Evolutionary conservation across 1,139 yeast genomes (phyloP).

Genomic region (Diutina pseudorugosa): DNA sequence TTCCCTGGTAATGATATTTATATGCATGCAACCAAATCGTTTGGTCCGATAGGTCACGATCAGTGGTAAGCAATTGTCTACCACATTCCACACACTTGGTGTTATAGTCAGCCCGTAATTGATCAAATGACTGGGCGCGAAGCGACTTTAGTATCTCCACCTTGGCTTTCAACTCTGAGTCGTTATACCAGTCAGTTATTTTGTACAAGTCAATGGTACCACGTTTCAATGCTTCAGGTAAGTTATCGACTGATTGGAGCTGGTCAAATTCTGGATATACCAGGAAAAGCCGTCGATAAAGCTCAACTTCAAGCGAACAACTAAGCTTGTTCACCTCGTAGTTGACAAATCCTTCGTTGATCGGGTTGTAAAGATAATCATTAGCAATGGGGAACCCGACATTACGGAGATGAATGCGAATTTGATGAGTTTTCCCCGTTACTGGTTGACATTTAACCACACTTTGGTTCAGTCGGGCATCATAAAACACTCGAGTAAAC

Average conservation of each 20-base stretch:
- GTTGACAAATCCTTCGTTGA: neutral
- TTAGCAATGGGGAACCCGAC: constrained; percentile 59
- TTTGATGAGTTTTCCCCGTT: constrained; percentile 73
- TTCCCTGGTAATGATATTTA: constrained; percentile 21
- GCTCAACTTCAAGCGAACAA: constrained; percentile 5
- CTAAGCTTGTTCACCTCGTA: neutral
- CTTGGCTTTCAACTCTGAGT: constrained; percentile 7
- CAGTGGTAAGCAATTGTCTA: constrained; percentile 20
- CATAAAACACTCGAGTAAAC: constrained; percentile 18
- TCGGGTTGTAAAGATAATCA: constrained; percentile 38
- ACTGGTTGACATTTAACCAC: constrained; percentile 54
- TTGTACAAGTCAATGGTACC: constrained; percentile 11
- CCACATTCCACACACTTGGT: constrained; percentile 35
- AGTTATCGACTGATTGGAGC: constrained; percentile 6
- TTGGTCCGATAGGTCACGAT: constrained; percentile 24
- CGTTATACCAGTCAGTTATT: constrained; percentile 10
- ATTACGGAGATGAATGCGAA: constrained; percentile 57
- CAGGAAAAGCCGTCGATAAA: constrained; percentile 16
- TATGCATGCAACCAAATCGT: constrained; percentile 49
- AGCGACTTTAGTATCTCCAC: constrained; percentile 6
- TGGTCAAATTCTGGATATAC: constrained; percentile 8
- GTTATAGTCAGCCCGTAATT: constrained; percentile 11
- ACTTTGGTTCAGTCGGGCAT: constrained; percentile 26
- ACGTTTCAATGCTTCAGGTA: constrained; percentile 6
- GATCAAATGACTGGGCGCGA: constrained; percentile 8